A percentile compares a stretch with the other conserved stretches of the same genome.
phyloP scores from a whole-genome alignment of 2,329 filamentous ascomycete species.

The Daldinia eschscholtzii region DNA sequence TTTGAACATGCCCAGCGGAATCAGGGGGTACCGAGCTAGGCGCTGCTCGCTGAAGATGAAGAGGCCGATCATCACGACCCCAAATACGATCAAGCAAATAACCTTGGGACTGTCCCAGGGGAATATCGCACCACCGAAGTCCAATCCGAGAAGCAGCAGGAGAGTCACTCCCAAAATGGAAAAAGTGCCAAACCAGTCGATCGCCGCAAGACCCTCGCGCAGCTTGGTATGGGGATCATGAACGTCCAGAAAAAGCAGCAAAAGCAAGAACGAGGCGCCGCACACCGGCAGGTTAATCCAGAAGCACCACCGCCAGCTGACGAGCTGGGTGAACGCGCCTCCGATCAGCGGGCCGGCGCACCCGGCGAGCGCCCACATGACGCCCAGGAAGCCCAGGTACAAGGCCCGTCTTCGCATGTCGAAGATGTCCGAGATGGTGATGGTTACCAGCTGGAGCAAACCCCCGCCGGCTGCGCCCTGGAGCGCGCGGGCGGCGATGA shows the following conservation, averaged over 20 bases:
- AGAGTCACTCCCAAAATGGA: slow-evolving; percentile 55
- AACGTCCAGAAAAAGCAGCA: slow-evolving; percentile 54
- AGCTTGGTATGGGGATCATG: slow-evolving; percentile 58
- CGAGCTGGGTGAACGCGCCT: slow-evolving; percentile 43
- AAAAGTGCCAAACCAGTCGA: slow-evolving; percentile 56
- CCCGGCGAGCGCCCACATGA: slow-evolving; percentile 62
- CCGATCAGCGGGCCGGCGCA: slow-evolving; percentile 45
- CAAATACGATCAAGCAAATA: slow-evolving; percentile 55
- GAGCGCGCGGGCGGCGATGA: slow-evolving; percentile 53
- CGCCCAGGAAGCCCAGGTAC: slow-evolving; percentile 53
- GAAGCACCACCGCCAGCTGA: slow-evolving; percentile 48
- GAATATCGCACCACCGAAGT: slow-evolving; percentile 57
- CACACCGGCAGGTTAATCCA: slow-evolving; percentile 47
- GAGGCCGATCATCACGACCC: slow-evolving; percentile 54
- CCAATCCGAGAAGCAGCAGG: slow-evolving; percentile 56
- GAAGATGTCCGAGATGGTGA: slow-evolving; percentile 56
- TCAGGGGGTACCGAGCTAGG: slow-evolving; percentile 54
- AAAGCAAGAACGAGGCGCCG: slow-evolving; percentile 36
- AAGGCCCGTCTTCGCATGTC: slow-evolving; percentile 49
- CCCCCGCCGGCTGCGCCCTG: slow-evolving; percentile 56
- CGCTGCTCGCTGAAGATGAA: slow-evolving; percentile 54
- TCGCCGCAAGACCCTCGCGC: slow-evolving; percentile 62
- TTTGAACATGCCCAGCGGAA: slow-evolving; percentile 52
- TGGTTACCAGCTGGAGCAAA: slow-evolving; percentile 54
- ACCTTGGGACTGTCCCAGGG: slow-evolving; percentile 54